phyloP scores from a whole-genome alignment of 495 filamentous ascomycete species.

The Bombardia bombarda region DNA sequence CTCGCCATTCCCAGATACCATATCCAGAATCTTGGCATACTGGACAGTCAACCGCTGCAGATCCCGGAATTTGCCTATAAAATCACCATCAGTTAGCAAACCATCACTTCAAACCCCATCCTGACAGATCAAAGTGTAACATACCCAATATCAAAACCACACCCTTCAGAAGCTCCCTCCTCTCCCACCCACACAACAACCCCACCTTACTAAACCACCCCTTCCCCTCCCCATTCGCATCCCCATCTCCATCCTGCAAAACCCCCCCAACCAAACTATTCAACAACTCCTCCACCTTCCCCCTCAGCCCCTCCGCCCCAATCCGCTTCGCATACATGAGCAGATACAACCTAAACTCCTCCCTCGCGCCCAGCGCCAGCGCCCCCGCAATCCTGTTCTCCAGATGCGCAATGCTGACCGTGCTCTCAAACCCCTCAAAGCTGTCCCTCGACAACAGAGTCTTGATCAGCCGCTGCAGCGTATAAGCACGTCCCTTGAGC shows the following conservation, averaged over 20 bases:
- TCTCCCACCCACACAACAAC: constrained; percentile 80
- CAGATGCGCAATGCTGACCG: constrained; percentile 86
- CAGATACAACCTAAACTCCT: constrained; percentile 85
- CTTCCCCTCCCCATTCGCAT: constrained; percentile 31
- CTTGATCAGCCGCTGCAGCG: constrained; percentile 84
- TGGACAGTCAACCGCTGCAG: constrained; percentile 87
- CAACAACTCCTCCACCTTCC: constrained; percentile 87
- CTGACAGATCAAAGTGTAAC: too few species aligned
- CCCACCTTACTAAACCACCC: constrained; percentile 54
- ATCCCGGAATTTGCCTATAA: constrained; percentile 84
- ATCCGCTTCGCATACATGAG: constrained; percentile 96
- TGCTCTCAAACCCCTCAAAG: constrained; percentile 85
- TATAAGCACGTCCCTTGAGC: constrained; percentile 82
- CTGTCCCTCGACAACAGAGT: constrained; percentile 75
- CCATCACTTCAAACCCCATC: too few species aligned
- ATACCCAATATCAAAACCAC: constrained; percentile 89
- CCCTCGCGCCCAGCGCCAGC: constrained; percentile 70
- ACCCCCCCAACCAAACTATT: constrained; percentile 70
- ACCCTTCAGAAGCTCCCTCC: constrained; percentile 75
- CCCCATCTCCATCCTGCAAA: constrained; percentile 37
- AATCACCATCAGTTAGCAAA: constrained; percentile 22
- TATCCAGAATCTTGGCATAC: constrained; percentile 67
- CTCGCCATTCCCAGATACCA: constrained; percentile 57
- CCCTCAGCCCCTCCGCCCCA: constrained; percentile 75
- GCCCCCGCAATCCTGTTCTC: constrained; percentile 93